These are phyloP conservation scores for Penicillium dipodomyicola DNA, from an alignment of 495 filamentous ascomycete genomes.

Conservation along the genomic window DNA sequence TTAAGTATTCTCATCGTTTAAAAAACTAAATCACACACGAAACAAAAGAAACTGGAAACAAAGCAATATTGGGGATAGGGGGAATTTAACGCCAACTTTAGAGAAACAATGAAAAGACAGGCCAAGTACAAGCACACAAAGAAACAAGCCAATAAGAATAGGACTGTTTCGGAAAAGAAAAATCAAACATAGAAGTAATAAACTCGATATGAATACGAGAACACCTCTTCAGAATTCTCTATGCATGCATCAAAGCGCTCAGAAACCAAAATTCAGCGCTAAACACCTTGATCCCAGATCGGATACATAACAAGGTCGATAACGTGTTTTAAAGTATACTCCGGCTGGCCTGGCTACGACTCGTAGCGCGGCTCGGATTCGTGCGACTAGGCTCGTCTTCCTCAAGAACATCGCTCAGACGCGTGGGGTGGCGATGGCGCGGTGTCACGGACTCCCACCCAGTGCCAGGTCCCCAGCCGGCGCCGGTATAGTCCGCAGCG, in stretches of 20 bases:
- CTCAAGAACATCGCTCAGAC: slow-evolving; percentile 91
- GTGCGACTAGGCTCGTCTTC: slow-evolving; percentile 59
- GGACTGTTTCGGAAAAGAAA: background rate
- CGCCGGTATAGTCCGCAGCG: slow-evolving; percentile 54
- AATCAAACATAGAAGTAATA: background rate
- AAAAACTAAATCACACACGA: slow-evolving; percentile 1
- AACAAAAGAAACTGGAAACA: slow-evolving; percentile 4
- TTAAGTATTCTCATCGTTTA: slow-evolving; percentile 10
- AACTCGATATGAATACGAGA: slow-evolving; percentile 3
- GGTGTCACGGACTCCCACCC: slow-evolving; percentile 75
- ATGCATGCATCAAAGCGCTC: background rate
- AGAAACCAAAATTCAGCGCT: background rate
- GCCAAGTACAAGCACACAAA: background rate
- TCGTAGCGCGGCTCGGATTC: slow-evolving; percentile 53
- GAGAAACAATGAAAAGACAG: slow-evolving; percentile 2
- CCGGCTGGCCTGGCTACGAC: background rate
- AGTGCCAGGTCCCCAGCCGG: slow-evolving; percentile 60
- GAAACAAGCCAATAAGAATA: background rate
- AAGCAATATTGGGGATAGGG: background rate
- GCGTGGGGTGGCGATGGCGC: slow-evolving; percentile 92
- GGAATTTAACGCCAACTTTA: slow-evolving; percentile 10
- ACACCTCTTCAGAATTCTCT: background rate
- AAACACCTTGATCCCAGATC: background rate
- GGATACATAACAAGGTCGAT: background rate
- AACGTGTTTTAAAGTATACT: slow-evolving; percentile 1